Conservation (phyloP, 345 rosid species). For the Viola odorata region DNA sequence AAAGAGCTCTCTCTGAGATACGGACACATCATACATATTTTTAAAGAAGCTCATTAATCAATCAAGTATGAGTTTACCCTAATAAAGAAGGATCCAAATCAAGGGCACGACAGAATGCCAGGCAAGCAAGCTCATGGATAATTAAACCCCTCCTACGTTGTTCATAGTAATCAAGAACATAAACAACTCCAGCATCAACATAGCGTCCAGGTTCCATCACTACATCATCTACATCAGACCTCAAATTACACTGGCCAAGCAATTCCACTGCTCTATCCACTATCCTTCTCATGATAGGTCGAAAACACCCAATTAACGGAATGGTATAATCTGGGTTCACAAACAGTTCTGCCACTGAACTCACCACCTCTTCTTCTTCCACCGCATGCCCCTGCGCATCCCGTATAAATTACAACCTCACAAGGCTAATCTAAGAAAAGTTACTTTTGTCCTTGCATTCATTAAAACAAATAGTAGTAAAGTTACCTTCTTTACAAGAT, state of each 20-base stretch:
- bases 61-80: slow-evolving; percentile 34
- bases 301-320: slow-evolving; percentile 61
- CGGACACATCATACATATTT: neutral
- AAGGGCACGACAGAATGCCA: slow-evolving; percentile 75
- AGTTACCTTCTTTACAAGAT: slow-evolving; percentile 39
- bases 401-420: slow-evolving; percentile 10
- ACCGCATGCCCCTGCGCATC: slow-evolving; percentile 40
- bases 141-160: slow-evolving; percentile 52
- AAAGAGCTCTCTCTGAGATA: neutral
- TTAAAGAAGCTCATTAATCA: neutral
- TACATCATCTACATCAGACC: slow-evolving; percentile 26
- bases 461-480: too few relatives aligned
- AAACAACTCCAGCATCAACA: slow-evolving; percentile 32
- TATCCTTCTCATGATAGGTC: slow-evolving; percentile 43
- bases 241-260: slow-evolving; percentile 50
- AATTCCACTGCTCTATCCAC: slow-evolving; percentile 52
- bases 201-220: slow-evolving; percentile 18
- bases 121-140: slow-evolving; percentile 85
- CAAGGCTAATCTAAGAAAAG: neutral
- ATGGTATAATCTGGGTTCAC: slow-evolving; percentile 63
- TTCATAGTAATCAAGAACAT: slow-evolving; percentile 47
- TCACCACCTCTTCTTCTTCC: slow-evolving; percentile 53
- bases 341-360: slow-evolving; percentile 48
- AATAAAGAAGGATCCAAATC: slow-evolving; percentile 62
- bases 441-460: neutral